Evolutionary conservation across 345 rosid genomes (phyloP).

Genomic region (Moricandia arvensis): DNA sequence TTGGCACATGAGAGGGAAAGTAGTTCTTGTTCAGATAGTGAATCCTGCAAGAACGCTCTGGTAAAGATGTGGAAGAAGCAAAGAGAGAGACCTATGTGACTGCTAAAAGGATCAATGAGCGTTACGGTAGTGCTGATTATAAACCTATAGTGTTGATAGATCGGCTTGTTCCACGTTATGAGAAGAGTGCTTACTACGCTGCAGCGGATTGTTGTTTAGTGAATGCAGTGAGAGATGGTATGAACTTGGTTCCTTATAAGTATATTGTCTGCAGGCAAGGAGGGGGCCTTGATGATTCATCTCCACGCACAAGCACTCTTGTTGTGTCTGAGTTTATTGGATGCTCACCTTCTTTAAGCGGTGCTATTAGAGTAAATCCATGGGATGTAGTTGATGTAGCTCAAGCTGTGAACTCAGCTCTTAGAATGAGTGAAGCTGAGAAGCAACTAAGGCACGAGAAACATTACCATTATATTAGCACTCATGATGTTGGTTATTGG

Average conservation of each 20-base stretch:
- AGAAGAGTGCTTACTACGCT: conserved; percentile 47
- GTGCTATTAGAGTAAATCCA: conserved; percentile 50
- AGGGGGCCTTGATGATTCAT: conserved; percentile 17
- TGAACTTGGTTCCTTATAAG: conserved; percentile 51
- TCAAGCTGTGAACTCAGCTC: conserved; percentile 39
- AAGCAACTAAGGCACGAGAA: conserved; percentile 39
- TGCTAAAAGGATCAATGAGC: conserved; percentile 40
- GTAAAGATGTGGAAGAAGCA: conserved; percentile 43
- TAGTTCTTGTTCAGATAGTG: conserved; percentile 46
- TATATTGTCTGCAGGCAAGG: conserved; percentile 47
- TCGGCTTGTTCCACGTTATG: conserved; percentile 38
- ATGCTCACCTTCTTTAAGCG: conserved; percentile 51
- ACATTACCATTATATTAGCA: conserved; percentile 49
- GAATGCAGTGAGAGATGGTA: conserved; percentile 49
- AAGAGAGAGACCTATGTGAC: conserved; percentile 36
- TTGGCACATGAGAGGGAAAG: conserved; percentile 30
- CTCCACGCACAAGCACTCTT: conserved; percentile 36
- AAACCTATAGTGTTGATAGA: conserved; percentile 42
- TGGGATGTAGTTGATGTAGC: conserved; percentile 47
- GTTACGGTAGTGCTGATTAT: conserved; percentile 35
- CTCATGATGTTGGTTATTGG: conserved; percentile 64
- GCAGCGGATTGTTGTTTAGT: conserved; percentile 45
- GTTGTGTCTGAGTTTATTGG: conserved; percentile 50
- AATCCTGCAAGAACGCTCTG: conserved; percentile 43
- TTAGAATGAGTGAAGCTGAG: conserved; percentile 41